Base-by-base conservation (phyloP, 495 filamentous ascomycete genomes). In the Penicillium simplicissimum region DNA sequence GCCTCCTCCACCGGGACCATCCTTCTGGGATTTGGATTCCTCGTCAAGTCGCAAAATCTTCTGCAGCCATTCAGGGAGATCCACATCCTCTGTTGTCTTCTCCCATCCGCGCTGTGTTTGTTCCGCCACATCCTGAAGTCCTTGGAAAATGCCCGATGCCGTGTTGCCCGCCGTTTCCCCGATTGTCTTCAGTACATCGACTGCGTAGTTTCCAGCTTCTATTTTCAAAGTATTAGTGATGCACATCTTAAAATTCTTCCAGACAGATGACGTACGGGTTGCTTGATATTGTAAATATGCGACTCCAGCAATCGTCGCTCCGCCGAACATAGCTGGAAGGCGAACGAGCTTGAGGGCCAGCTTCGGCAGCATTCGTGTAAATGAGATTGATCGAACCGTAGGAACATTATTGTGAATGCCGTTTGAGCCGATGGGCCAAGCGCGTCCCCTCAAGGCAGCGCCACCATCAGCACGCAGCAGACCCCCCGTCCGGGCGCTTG, bases 281-380 rank as follows among this genome's bases (percentile, higher is more conserved):
- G 95, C 94, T 77, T 98, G 96, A 73, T 98, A 97, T 73, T 99
- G 95, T 35, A 99, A 68, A 82, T 97, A 99, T 43, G 91, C 91
- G 34, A 95, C 70, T 5, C 91, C 90, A 8, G 90, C 92, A 71
- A 99, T 83, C 76, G 89, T 90, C 45, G 90, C 87, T 43, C 90
- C 92, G 36, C 93, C 95, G 71, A 96, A 92, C 76, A 96, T 86
- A 59, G 96, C 94, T 28, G 95, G 95, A 52, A 97, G 76, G 53
- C 91, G 83, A 40, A 88, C 81, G 57, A 98, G 89, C 78, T 96
- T 99, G 64, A 96, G 66, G 9, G 93, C 87, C 42, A 99, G 81
- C 69, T 91, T 90, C 3, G 95, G 95, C n/a, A 99, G 80, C 52
- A 90, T 83, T 52, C 95, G 84, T 8, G 82, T 83, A 70, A 98